Conservation (phyloP, 305 asterid genomes). For the Stenogyne calaminthoides region DNA sequence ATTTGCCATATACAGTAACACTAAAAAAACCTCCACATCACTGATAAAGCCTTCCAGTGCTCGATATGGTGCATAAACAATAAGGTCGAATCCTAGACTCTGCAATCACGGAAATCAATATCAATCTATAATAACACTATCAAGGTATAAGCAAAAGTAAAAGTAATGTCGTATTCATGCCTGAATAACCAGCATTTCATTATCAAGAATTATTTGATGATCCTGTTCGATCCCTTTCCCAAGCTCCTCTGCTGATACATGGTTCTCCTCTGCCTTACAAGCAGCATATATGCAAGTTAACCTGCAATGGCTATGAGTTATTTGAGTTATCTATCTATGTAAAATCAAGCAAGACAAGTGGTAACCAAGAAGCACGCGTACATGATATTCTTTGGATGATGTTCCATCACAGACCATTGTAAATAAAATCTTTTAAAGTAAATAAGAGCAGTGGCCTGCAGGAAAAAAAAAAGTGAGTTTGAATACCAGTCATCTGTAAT, state of each 20-base stretch:
- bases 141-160: slow-evolving; percentile 14
- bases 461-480: slow-evolving; percentile 25
- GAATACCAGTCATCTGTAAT: slow-evolving; percentile 13
- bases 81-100: slow-evolving; percentile 93
- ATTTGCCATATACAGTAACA: slow-evolving; percentile 14
- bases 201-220: slow-evolving; percentile 79
- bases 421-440: slow-evolving; percentile 91
- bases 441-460: slow-evolving; percentile 94
- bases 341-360: slow-evolving; percentile 2
- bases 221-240: slow-evolving; percentile 95
- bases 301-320: slow-evolving; percentile 47
- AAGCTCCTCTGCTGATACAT: slow-evolving; percentile 97
- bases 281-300: slow-evolving; percentile 95
- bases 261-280: slow-evolving; percentile 97
- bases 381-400: slow-evolving; percentile 94
- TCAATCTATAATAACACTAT: slow-evolving; percentile 19
- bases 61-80: slow-evolving; percentile 90
- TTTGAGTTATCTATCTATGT: slow-evolving; percentile 8
- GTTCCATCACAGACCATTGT: slow-evolving; percentile 98
- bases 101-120: slow-evolving; percentile 42
- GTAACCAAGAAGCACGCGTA: slow-evolving; percentile 42
- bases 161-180: slow-evolving; percentile 40
- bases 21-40: slow-evolving; percentile 67
- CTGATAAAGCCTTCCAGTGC: slow-evolving; percentile 79
- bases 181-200: slow-evolving; percentile 95